Evolutionary conservation across 352 stramenopile species (phyloP), one percentile per base, ranked within the genome.

Genomic region (Phytophthora cryptogea): DNA sequence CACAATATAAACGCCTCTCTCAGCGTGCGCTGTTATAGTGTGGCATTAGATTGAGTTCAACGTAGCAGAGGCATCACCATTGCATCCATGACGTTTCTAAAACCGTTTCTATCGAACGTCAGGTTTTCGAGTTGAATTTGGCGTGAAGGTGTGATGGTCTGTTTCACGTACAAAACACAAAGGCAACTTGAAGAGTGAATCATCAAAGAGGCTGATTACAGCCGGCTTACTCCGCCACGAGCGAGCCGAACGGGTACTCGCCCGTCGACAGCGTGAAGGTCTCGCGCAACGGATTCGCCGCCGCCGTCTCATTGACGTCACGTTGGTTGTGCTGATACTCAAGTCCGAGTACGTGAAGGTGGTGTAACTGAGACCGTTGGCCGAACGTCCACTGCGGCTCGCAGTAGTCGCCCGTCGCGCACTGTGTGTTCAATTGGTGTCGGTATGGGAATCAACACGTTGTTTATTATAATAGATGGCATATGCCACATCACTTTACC

Each of bases 321-420:
- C 43, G 26, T 54, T 62, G 8, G 32, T 28, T 26, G 32, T 47
- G 55, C 61, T 72, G 16, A 82, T 54, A 17, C 17, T 60, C 28
- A 90, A 28, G 8, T 66, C 46, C 14, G 49, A 68, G 63, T 88
- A 88, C 13, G 50, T 54, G 20, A 88, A 88, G 9, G 45, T 68
- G 14, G 78, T 86, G 65, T 88, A 90, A 49, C 74, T 86, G 14
- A 88, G 54, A 10, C 78, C 80, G 4, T 63, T n/a, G 44, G 6
- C 80, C 78, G 41, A 90, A 90, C 17, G 55, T 41, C 72, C 72
- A 90, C 54, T 88, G 59, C 33, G 68, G 66, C n/a, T 51, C 31
- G 33, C 52, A 59, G 30, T 51, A 59, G 8, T 59, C 32, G 8
- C 52, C 40, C 30, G 52, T 45, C 10, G 52, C 52, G n/a, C 40